These are phyloP conservation scores for Alternaria rosae DNA, from an alignment of 2,329 filamentous ascomycete genomes.

Conservation along the genomic window DNA sequence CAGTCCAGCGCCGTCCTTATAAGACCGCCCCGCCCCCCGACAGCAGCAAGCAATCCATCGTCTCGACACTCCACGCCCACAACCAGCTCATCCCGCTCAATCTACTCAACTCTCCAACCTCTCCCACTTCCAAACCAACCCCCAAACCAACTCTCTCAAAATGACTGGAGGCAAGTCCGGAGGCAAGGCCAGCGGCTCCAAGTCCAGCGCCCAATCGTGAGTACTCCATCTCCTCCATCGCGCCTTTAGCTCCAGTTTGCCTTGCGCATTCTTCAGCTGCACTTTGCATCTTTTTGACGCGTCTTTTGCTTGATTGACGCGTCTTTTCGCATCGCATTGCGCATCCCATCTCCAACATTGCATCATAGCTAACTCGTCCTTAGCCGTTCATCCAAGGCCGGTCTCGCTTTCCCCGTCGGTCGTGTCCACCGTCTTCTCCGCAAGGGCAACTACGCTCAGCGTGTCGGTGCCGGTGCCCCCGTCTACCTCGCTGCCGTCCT, in stretches of 20 bases:
- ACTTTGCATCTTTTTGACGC: constrained; percentile 11
- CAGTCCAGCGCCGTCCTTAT: constrained; percentile 50
- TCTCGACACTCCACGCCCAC: constrained; percentile 44
- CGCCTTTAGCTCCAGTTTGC: constrained; percentile 7
- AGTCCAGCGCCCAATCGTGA: constrained; percentile 96
- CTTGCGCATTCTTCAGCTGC: constrained; percentile 8
- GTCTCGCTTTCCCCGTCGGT: constrained; percentile 97
- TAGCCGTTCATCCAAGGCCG: constrained; percentile 98
- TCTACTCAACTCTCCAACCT: constrained; percentile 26
- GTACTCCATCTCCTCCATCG: constrained; percentile 53
- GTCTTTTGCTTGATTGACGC: constrained; percentile 27
- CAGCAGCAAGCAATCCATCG: constrained; percentile 52
- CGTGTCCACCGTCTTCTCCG: constrained; percentile 99
- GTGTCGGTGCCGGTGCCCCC: constrained; percentile 96
- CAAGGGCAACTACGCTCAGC: constrained; percentile 99
- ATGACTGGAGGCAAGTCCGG: constrained; percentile 99
- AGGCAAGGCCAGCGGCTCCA: constrained; percentile 98
- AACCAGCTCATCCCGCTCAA: constrained; percentile 32
- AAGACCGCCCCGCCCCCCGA: constrained; percentile 49
- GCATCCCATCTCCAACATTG: constrained; percentile 24
- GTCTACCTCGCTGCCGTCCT: constrained; percentile 98
- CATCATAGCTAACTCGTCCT: constrained; percentile 44
- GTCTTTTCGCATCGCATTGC: constrained; percentile 28
- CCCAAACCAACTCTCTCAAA: constrained; percentile 65
- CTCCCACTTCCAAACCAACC: constrained; percentile 44